Evolutionary conservation across 169 alveolate genomes (phyloP), one percentile per base, ranked within the genome.

Genomic region (Eimeria praecox): DNA sequence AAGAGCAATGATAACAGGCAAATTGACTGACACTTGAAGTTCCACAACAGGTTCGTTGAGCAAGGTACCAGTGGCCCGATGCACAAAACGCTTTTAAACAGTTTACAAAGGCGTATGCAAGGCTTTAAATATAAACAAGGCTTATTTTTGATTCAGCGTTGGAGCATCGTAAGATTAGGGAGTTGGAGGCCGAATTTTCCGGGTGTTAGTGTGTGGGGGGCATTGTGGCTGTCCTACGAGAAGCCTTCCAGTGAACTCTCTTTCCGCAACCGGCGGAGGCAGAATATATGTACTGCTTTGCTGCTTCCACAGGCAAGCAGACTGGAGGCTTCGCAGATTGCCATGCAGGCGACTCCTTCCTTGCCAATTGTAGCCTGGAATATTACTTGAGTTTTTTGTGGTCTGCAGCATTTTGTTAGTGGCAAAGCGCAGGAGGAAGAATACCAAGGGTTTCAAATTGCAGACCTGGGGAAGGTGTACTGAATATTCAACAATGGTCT

Each of bases 301-400:
- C 75, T 49, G 71, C 90, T 46, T 33, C 73, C 91, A 64, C 95
- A 91, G 42, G 85, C 95, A 46, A 91, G 90, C 80, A 91, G 24
- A 33, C 69, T 82, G 82, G 92, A 86, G 2, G 46, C 78, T 20
- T 86, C 92, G 59, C 92, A 86, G 1, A 86, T 59, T 22, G 92
- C n/a, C 92, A 86, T 59, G 78, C 92, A 86, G 27, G 78, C 49
- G 59, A 86, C 80, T 20, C 92, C 92, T 59, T 86, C 92, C 10
- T 38, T 54, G 33, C 92, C 92, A 56, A 86, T 44, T 12, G 54
- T 59, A 35, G 92, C 78, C 27, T 86, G 92, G 27, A 86, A 86
- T 33, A 86, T 86, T 6, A 86, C 92, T n/a, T 86, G 80, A 52
- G 92, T 59, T 30, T 86, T 56, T 59, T 86, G 92, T 3, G 59